Evolutionary conservation across 75 land plant genomes (phyloP).

Genomic region (Chamaecyparis obtusa): DNA sequence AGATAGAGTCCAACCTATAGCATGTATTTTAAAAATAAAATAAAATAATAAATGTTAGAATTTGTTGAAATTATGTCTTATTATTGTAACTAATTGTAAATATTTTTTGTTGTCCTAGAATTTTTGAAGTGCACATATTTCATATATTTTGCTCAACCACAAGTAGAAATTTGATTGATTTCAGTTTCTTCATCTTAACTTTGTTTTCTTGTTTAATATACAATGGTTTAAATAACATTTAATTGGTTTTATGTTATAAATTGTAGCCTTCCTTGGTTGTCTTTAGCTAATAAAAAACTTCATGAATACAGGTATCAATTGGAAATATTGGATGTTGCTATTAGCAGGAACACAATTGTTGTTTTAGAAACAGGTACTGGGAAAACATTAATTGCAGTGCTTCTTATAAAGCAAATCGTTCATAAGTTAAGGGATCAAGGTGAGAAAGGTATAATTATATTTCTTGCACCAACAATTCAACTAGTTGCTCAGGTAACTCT

Average conservation of each 20-base stretch:
- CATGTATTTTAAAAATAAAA: neutral
- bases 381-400: conserved; percentile 76
- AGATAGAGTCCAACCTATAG: neutral
- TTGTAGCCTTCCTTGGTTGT: neutral
- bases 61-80: neutral
- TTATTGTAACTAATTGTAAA: neutral
- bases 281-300: neutral
- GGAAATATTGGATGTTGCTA: conserved; percentile 64
- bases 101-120: neutral
- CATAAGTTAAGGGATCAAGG: conserved; percentile 32
- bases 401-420: conserved; percentile 59
- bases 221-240: neutral
- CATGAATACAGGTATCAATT: conserved; percentile 65
- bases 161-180: neutral
- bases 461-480: conserved; percentile 76
- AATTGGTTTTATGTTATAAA: neutral
- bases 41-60: neutral
- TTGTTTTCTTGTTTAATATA: neutral
- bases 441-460: conserved; percentile 55
- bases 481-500: conserved; percentile 64
- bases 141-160: neutral
- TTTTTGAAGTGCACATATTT: neutral
- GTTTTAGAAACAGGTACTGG: conserved; percentile 86
- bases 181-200: neutral
- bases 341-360: conserved; percentile 65